Percentiles rank a stretch among this genome's conserved stretches.
phyloP scores from a whole-genome alignment of 768 basidiomycete genomes.

The Mycena venus region DNA sequence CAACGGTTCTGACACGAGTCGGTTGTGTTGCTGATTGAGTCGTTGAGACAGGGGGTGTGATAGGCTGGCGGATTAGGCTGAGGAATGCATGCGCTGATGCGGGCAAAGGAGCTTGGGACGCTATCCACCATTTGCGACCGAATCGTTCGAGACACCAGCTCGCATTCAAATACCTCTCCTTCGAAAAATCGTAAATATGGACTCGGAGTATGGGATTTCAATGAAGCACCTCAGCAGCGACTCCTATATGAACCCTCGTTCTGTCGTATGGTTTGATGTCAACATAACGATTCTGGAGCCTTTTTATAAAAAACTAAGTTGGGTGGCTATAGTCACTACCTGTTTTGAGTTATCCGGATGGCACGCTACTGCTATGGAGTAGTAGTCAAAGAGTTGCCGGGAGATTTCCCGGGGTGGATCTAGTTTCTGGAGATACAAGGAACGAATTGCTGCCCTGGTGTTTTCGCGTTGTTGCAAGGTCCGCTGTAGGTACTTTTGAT shows the following conservation, averaged over 20 bases:
- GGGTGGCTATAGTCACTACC: too few species aligned
- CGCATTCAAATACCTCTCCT: conserved; percentile 80
- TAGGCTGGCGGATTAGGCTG: conserved; percentile 71
- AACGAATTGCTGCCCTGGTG: conserved; percentile 44
- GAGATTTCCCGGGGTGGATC: conserved; percentile 31
- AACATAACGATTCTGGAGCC: conserved; percentile 81
- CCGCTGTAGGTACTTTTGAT: conserved; percentile 4
- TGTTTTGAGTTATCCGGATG: conserved; percentile 55
- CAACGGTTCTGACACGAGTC: conserved; percentile 77
- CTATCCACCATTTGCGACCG: conserved; percentile 87
- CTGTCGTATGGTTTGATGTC: conserved; percentile 88
- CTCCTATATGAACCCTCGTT: conserved; percentile 72
- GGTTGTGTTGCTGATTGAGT: conserved; percentile 33
- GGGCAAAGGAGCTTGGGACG: conserved; percentile 84
- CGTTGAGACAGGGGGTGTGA: conserved; percentile 47
- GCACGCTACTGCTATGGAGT: conserved; percentile 67
- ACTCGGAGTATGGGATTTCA: background rate
- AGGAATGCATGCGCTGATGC: conserved; percentile 83
- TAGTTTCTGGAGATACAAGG: conserved; percentile 37
- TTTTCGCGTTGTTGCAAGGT: conserved; percentile 28
- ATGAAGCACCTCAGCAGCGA: conserved; percentile 10
- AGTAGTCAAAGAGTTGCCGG: conserved; percentile 53
- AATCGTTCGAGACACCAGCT: conserved; percentile 85
- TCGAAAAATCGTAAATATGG: background rate
- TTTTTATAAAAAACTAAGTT: too few species aligned